Evolutionary conservation across 129 eudicot genomes (phyloP).

Genomic region (Pittosporum tobira): DNA sequence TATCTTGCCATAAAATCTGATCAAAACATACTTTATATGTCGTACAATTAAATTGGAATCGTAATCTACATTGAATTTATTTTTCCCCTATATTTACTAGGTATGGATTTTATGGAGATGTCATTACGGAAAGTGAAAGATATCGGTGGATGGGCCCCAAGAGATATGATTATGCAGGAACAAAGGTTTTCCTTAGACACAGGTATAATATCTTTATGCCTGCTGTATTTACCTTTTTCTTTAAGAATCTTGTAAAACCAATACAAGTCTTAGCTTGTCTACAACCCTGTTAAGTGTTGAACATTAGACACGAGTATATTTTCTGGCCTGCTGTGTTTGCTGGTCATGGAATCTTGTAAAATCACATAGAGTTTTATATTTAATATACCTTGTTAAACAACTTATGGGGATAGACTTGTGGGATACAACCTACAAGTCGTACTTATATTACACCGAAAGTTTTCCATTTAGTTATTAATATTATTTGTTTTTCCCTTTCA

Average conservation of each 20-base stretch:
- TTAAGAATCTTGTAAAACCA: background rate
- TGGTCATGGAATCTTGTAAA: background rate
- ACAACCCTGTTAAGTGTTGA: background rate
- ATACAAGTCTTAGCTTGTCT: background rate
- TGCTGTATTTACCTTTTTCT: background rate
- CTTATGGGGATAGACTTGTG: too few species aligned
- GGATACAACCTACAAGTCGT: too few species aligned
- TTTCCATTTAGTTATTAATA: background rate
- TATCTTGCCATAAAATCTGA: too few species aligned
- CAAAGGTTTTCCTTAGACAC: conserved; percentile 85
- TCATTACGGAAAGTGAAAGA: conserved; percentile 90
- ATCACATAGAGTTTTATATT: background rate
- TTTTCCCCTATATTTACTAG: conserved; percentile 31
- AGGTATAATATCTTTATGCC: conserved; percentile 36
- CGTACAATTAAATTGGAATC: background rate
- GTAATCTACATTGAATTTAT: background rate
- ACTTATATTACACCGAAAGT: background rate
- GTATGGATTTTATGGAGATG: conserved; percentile 97
- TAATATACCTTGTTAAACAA: too few species aligned
- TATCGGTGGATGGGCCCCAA: conserved; percentile 98
- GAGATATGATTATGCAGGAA: conserved; percentile 95
- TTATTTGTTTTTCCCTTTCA: conserved; percentile 12
- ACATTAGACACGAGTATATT: too few species aligned
- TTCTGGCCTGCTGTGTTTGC: background rate
- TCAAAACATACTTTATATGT: background rate